phyloP scores from a whole-genome alignment of 139 green algal genomes.

The Raphidocelis subcapitata region DNA sequence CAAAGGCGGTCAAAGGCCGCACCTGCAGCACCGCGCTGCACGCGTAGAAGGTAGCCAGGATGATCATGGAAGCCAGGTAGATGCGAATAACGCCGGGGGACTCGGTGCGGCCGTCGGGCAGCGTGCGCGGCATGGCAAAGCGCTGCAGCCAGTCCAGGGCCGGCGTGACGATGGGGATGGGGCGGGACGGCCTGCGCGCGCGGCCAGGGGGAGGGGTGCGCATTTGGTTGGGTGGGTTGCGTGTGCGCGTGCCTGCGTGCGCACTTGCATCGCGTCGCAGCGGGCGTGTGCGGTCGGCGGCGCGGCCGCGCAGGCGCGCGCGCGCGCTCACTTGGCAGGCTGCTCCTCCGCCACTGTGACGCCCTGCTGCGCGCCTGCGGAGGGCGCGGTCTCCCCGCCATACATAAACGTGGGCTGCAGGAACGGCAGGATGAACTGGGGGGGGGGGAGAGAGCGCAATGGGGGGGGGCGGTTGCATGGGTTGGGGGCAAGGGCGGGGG shows the following conservation, averaged over 20 bases:
- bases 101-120: slow-evolving; percentile 23
- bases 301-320: not conserved
- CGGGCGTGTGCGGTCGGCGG: not conserved
- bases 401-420: slow-evolving; percentile 26
- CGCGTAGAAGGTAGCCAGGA: slow-evolving; percentile 15
- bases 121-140: slow-evolving; percentile 12
- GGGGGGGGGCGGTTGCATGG: too few relatives aligned
- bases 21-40: slow-evolving; percentile 1
- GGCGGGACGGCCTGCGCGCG: not conserved
- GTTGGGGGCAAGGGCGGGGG: too few relatives aligned
- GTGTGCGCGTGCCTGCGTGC: too few relatives aligned
- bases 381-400: slow-evolving; percentile 8
- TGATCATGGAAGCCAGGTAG: slow-evolving; percentile 22
- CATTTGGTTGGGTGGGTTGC: too few relatives aligned
- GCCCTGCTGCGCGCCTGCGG: too few relatives aligned
- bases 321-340: not conserved
- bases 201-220: not conserved
- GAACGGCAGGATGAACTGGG: slow-evolving; percentile 22
- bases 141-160: slow-evolving; percentile 17
- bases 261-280: not conserved
- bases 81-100: slow-evolving; percentile 17
- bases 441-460: too few relatives aligned
- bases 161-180: not conserved
- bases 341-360: not conserved
- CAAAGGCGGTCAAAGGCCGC: too few relatives aligned